These are phyloP conservation scores for Phytophthora foliorum DNA, from an alignment of 352 stramenopile genomes.

Conservation along the genomic window DNA sequence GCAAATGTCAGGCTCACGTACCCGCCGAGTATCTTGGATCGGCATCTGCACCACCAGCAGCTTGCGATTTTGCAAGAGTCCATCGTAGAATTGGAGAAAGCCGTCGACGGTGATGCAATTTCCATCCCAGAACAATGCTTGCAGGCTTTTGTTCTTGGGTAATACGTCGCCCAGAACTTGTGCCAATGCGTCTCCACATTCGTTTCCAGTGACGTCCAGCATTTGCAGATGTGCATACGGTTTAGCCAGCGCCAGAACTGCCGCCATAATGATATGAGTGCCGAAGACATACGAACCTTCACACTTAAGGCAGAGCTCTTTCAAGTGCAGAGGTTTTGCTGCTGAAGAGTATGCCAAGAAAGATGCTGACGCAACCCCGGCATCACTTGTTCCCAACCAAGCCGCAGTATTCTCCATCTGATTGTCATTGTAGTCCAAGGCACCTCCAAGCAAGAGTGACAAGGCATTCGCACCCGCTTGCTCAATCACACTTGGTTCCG, in stretches of 20 bases:
- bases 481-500: slow-evolving; percentile 41
- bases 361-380: slow-evolving; percentile 9
- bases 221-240: slow-evolving; percentile 59
- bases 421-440: slow-evolving; percentile 28
- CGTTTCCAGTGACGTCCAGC: slow-evolving; percentile 80
- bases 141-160: slow-evolving; percentile 64
- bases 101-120: slow-evolving; percentile 82
- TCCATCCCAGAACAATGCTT: slow-evolving; percentile 80
- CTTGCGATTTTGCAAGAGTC: slow-evolving; percentile 64
- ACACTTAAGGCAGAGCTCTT: slow-evolving; percentile 69
- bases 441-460: slow-evolving; percentile 49
- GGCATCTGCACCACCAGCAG: slow-evolving; percentile 81
- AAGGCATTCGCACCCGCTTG: slow-evolving; percentile 53
- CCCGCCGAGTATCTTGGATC: slow-evolving; percentile 78
- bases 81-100: slow-evolving; percentile 72
- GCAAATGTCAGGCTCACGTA: slow-evolving; percentile 27
- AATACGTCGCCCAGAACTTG: slow-evolving; percentile 53
- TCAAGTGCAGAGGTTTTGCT: slow-evolving; percentile 49
- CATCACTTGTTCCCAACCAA: slow-evolving; percentile 29
- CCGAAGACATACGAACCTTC: slow-evolving; percentile 65
- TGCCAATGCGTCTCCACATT: slow-evolving; percentile 73
- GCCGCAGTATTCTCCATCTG: slow-evolving; percentile 15
- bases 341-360: slow-evolving; percentile 25
- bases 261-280: slow-evolving; percentile 51
- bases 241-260: slow-evolving; percentile 54